A percentile compares a stretch with the other conserved stretches of the same genome.
Evolutionary conservation across 768 basidiomycete genomes (phyloP).

Genomic region (Russula sp.): DNA sequence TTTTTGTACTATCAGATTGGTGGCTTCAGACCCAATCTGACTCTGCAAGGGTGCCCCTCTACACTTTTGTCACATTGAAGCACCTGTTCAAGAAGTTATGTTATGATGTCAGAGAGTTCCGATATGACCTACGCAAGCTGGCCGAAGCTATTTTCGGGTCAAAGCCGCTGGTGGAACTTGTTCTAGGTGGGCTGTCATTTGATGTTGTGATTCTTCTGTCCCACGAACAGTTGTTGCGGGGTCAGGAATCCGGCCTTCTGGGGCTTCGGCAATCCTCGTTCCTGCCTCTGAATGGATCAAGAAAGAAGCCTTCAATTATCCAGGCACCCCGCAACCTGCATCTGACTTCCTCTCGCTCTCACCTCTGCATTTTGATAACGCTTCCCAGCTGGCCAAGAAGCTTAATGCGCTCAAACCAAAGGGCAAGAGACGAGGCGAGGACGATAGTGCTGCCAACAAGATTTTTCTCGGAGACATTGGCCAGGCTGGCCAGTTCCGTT

Average conservation of each 20-base stretch:
- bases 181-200: conserved; percentile 16
- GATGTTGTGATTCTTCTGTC: background rate
- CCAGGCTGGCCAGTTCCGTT: conserved; percentile 13
- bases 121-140: conserved; percentile 12
- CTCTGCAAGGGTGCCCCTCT: conserved; percentile 13
- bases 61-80: background rate
- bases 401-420: conserved; percentile 16
- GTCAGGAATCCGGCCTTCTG: conserved; percentile 19
- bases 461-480: conserved; percentile 2
- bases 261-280: conserved; percentile 20
- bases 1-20: conserved; percentile 23
- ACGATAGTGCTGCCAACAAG: conserved; percentile 21
- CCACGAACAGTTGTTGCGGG: background rate
- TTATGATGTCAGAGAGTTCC: conserved; percentile 5
- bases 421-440: conserved; percentile 7
- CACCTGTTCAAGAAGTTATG: background rate
- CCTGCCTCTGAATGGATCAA: conserved; percentile 9
- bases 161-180: conserved; percentile 6
- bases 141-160: conserved; percentile 11
- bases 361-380: conserved; percentile 16
- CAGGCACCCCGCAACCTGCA: background rate
- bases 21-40: conserved; percentile 18
- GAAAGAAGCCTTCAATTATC: background rate
- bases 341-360: conserved; percentile 22
- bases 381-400: conserved; percentile 13